Conservation (phyloP, 768 basidiomycete genomes). For the Collybia sordida region DNA sequence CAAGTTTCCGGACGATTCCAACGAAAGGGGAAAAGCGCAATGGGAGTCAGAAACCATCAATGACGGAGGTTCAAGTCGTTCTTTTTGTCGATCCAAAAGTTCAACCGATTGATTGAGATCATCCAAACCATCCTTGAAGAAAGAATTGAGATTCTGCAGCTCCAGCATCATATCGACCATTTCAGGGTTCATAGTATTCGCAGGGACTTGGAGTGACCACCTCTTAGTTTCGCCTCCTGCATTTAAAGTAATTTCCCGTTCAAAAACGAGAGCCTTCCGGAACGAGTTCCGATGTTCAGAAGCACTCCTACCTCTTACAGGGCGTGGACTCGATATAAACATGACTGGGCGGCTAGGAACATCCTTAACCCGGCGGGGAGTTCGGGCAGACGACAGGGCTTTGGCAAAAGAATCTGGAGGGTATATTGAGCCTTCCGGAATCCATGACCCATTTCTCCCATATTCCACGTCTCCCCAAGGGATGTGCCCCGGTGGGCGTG, state of each 20-base stretch:
- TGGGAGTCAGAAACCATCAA: conserved; percentile 44
- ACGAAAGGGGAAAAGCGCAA: conserved; percentile 32
- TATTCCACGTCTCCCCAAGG: neutral
- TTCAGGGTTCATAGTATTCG: conserved; percentile 34
- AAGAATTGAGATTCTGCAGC: conserved; percentile 36
- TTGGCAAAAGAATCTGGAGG: too few species aligned
- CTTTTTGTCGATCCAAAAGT: conserved; percentile 14
- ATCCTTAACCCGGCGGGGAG: too few species aligned
- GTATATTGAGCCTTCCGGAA: neutral
- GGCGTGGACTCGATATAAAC: neutral
- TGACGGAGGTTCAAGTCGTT: conserved; percentile 28
- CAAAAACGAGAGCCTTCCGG: conserved; percentile 31
- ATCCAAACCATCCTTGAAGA: conserved; percentile 30
- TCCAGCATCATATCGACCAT: conserved; percentile 40
- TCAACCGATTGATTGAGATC: conserved; percentile 14
- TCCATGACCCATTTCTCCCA: neutral
- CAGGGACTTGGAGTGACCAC: conserved; percentile 32
- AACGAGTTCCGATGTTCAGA: conserved; percentile 13
- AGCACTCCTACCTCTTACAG: neutral
- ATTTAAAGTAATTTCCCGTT: conserved; percentile 31
- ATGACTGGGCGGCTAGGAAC: neutral
- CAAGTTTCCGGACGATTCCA: conserved; percentile 30
- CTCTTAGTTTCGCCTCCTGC: conserved; percentile 26
- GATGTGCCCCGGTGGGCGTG: neutral
- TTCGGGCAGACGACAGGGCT: too few species aligned